Base-by-base conservation (phyloP, 2,329 filamentous ascomycete genomes). In the Nemania serpens region DNA sequence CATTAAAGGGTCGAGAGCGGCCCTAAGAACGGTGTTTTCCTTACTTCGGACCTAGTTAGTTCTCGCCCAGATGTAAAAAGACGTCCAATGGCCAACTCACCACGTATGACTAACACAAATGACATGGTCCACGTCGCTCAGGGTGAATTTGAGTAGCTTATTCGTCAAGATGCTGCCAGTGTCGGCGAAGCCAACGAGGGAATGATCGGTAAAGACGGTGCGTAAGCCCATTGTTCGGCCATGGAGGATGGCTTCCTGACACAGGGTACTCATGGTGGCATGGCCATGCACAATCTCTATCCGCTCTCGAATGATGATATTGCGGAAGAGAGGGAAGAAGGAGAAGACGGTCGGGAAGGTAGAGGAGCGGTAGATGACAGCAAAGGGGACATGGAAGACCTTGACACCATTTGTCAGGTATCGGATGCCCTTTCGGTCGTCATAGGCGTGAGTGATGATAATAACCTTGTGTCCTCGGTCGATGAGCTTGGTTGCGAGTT, bases 211-310 rank as follows among this genome's bases (percentile, higher is more conserved):
- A 72, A 98, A 98, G 46, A 97, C 94, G 0, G 96, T 97, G 52
- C 93, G 87, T 68, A 99, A 75, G 1, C 95, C 93, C 96, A 99
- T 99, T 3, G 95, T 98, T 58, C 95, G 83, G 11, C 91, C 95
- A 78, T 99, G 95, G 10, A 99, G 78, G 59, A 99, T 96, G 10
- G 91, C 95, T 77, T 99, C 95, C 72, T 96, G 91, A 73, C 94
- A 97, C 52, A 99, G 82, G 73, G 88, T 96, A 76, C 93, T 97
- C 63, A 99, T 81, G 73, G 92, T 97, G 34, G 86, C 94, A 79
- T 99, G 95, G n/a, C 94, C 95, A 74, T 99, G 95, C 0, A 99
- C 93, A 70, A 99, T 99, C 75, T 98, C 90, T 68, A 99, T 97
- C 62, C 89, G 86, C 77, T 99, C 95, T 47, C 95, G 88, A 63